These are phyloP conservation scores for Candida xyloterini DNA, from an alignment of 805 yeast species.

Conservation along the genomic window DNA sequence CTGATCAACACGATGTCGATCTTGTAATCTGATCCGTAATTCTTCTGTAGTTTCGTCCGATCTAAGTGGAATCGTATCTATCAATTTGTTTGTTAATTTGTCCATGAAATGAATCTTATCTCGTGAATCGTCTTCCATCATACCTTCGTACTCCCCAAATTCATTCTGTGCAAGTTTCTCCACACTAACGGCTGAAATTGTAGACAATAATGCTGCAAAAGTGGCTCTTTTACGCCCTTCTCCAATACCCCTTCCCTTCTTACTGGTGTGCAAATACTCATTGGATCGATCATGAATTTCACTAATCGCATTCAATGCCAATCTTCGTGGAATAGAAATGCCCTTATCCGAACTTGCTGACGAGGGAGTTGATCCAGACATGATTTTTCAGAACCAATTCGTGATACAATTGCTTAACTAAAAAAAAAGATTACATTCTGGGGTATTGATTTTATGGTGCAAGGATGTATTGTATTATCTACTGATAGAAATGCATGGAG, in stretches of 20 bases:
- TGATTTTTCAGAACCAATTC: too few species aligned
- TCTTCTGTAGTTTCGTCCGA: slow-evolving; percentile 21
- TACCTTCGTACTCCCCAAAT: slow-evolving; percentile 4
- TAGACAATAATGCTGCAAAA: slow-evolving; percentile 43
- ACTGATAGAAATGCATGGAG: slow-evolving; percentile 27
- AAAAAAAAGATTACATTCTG: slow-evolving; percentile 3
- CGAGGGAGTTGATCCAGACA: slow-evolving; percentile 10
- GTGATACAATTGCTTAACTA: too few species aligned
- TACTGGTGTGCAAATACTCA: slow-evolving; percentile 16
- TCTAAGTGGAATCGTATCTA: slow-evolving; percentile 31
- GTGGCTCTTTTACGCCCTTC: slow-evolving; percentile 29
- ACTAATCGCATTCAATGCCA: slow-evolving; percentile 22
- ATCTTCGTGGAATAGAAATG: slow-evolving; percentile 16
- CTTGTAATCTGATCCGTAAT: slow-evolving; percentile 40
- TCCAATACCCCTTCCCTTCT: slow-evolving; percentile 10
- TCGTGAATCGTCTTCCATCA: slow-evolving; percentile 22
- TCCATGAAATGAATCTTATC: slow-evolving; percentile 54
- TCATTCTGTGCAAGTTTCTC: slow-evolving; percentile 32
- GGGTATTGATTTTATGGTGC: slow-evolving; percentile 10
- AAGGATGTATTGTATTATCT: slow-evolving; percentile 4
- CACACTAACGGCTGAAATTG: slow-evolving; percentile 43
- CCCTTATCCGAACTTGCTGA: slow-evolving; percentile 11
- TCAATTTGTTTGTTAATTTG: slow-evolving; percentile 49
- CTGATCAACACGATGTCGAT: slow-evolving; percentile 41
- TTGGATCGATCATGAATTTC: slow-evolving; percentile 25